Evolutionary conservation across 129 eudicot species (phyloP).

Genomic region (Silybum marianum): DNA sequence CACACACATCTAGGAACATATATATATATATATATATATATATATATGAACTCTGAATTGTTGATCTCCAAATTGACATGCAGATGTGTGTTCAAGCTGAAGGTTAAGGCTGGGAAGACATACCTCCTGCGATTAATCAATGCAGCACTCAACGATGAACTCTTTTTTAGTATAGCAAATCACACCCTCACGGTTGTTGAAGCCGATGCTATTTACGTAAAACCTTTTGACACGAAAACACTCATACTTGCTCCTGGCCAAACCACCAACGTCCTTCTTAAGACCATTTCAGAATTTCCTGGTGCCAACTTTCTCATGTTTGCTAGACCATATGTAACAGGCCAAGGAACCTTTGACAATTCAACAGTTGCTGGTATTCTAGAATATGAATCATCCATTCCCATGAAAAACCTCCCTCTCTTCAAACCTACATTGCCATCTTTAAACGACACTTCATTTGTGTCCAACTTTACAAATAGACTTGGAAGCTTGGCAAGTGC

Average conservation of each 20-base stretch:
- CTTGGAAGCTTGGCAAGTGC: too few species aligned
- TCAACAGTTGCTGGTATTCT: slow-evolving; percentile 20
- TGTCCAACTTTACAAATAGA: neutral
- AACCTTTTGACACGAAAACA: slow-evolving; percentile 33
- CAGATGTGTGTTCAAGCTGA: neutral
- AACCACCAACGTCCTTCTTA: slow-evolving; percentile 60
- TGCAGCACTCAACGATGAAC: slow-evolving; percentile 25
- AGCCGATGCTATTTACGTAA: neutral
- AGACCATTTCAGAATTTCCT: slow-evolving; percentile 45
- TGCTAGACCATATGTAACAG: slow-evolving; percentile 50
- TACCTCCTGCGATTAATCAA: slow-evolving; percentile 32
- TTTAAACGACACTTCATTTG: neutral
- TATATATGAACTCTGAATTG: neutral
- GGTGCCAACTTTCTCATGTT: slow-evolving; percentile 46
- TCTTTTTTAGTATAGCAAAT: neutral
- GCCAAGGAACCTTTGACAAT: slow-evolving; percentile 34
- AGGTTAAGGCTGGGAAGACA: slow-evolving; percentile 21
- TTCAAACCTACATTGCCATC: neutral
- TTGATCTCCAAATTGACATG: neutral
- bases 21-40: too few species aligned
- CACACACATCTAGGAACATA: too few species aligned
- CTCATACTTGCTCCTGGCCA: slow-evolving; percentile 59
- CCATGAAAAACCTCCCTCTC: neutral
- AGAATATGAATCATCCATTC: neutral
- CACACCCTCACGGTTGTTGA: neutral